phyloP scores from a whole-genome alignment of 2,329 filamentous ascomycete genomes.

The Beauveria caledonica region DNA sequence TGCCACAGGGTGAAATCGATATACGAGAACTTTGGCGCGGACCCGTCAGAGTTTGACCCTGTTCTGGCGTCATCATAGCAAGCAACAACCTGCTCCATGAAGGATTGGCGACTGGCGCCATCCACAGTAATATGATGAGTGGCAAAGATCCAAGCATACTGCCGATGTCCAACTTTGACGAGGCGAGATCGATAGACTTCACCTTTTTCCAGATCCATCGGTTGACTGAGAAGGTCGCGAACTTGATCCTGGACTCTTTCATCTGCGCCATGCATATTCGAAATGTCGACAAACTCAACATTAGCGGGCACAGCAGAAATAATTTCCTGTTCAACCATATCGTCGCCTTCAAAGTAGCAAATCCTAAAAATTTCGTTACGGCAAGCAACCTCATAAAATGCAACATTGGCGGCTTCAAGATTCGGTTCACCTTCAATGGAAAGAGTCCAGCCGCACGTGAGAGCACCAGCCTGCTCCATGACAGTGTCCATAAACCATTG shows the following conservation, averaged over 20 bases:
- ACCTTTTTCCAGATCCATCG: constrained; percentile 3
- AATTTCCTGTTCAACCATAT: constrained; percentile 1
- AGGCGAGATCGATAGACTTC: neutral
- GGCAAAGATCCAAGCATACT: constrained; percentile 1
- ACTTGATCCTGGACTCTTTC: neutral
- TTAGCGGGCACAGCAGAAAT: neutral
- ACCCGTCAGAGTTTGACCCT: neutral
- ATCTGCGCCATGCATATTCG: neutral
- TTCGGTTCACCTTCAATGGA: neutral
- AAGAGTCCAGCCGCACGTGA: neutral
- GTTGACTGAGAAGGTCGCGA: neutral
- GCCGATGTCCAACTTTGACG: neutral
- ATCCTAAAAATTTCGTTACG: constrained; percentile 1
- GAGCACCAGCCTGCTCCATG: neutral
- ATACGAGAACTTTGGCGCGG: neutral
- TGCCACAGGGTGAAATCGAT: constrained; percentile 1
- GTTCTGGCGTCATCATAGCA: neutral
- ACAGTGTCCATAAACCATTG: constrained; percentile 4
- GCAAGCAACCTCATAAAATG: neutral
- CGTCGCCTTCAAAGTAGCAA: neutral
- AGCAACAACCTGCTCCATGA: neutral
- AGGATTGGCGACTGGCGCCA: neutral
- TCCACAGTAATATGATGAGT: constrained; percentile 3
- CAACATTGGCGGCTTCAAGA: neutral
- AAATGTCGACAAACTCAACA: neutral